These are phyloP conservation scores for Xylaria grammica DNA, from an alignment of 495 filamentous ascomycete genomes.

Conservation along the genomic window DNA sequence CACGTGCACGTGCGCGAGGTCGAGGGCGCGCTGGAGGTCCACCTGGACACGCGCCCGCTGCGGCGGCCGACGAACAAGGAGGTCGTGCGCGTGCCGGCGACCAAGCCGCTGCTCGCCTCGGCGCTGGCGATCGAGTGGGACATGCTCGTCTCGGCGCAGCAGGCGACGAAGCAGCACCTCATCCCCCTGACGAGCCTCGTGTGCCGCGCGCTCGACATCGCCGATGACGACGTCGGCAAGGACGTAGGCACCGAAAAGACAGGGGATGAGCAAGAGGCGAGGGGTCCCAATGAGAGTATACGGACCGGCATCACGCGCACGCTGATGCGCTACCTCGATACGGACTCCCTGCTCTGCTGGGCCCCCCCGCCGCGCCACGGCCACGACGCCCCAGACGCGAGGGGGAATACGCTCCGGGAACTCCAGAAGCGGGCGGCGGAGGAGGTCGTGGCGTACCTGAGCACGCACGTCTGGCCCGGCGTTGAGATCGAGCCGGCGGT, in stretches of 20 bases:
- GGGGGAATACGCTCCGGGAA: constrained; percentile 65
- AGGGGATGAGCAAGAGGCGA: constrained; percentile 53
- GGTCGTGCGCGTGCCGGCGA: constrained; percentile 70
- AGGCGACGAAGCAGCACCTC: constrained; percentile 78
- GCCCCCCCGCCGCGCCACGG: constrained; percentile 59
- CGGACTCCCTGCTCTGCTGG: constrained; percentile 94
- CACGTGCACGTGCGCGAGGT: constrained; percentile 69
- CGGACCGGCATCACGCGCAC: constrained; percentile 66
- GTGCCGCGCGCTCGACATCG: constrained; percentile 80
- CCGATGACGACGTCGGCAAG: constrained; percentile 57
- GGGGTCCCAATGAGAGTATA: constrained; percentile 28
- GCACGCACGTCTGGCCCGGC: constrained; percentile 81
- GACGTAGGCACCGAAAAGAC: not conserved
- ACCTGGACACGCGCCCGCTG: constrained; percentile 81
- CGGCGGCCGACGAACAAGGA: constrained; percentile 70
- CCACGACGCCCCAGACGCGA: constrained; percentile 38
- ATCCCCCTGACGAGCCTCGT: constrained; percentile 89
- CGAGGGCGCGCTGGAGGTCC: constrained; percentile 68
- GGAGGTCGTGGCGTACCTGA: constrained; percentile 72
- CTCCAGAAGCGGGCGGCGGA: constrained; percentile 70
- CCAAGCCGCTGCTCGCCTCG: constrained; percentile 82
- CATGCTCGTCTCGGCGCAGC: constrained; percentile 73
- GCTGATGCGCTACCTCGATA: constrained; percentile 84
- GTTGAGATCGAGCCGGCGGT: constrained; percentile 75
- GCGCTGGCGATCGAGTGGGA: constrained; percentile 95